A percentile compares a stretch with the other conserved stretches of the same genome.
Evolutionary conservation across 306 rosid genomes (phyloP).

Genomic region (Sicyos edulis): DNA sequence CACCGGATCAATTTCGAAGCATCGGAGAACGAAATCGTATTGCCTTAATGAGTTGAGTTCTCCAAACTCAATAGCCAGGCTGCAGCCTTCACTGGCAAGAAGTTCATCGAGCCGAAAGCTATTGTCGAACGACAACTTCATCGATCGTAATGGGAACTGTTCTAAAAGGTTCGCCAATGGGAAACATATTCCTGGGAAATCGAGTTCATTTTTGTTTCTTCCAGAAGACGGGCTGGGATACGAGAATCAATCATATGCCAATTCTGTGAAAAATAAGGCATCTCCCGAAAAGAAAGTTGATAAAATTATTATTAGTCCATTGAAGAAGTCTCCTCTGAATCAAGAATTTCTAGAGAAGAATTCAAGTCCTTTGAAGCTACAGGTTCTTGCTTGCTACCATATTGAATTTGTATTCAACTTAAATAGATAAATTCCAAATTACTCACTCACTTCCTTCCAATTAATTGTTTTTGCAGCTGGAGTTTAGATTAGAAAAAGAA

Average conservation of each 20-base stretch:
- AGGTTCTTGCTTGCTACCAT: slow-evolving; percentile 34
- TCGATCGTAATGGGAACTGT: slow-evolving; percentile 33
- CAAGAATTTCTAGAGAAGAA: slow-evolving; percentile 44
- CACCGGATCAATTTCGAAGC: slow-evolving; percentile 39
- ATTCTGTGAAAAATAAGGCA: slow-evolving; percentile 43
- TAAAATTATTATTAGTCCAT: slow-evolving; percentile 34
- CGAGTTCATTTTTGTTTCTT: slow-evolving; percentile 34
- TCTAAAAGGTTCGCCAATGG: slow-evolving; percentile 32
- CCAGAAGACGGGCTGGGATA: slow-evolving; percentile 59
- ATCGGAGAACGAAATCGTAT: slow-evolving; percentile 68
- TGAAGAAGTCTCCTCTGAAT: slow-evolving; percentile 47
- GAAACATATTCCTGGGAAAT: slow-evolving; percentile 39
- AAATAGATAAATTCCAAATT: background rate
- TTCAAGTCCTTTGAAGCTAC: slow-evolving; percentile 38
- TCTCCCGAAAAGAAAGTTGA: slow-evolving; percentile 55
- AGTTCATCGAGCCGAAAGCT: slow-evolving; percentile 63
- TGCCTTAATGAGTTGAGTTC: slow-evolving; percentile 57
- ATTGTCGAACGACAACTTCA: slow-evolving; percentile 29
- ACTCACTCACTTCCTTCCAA: background rate
- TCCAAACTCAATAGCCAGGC: slow-evolving; percentile 27
- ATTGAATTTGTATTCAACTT: slow-evolving; percentile 22
- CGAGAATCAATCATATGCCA: slow-evolving; percentile 49
- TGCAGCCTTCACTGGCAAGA: slow-evolving; percentile 68
- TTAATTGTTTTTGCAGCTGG: slow-evolving; percentile 41
- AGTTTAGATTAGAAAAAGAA: slow-evolving; percentile 52